Percentiles rank a stretch among this genome's conserved stretches.
Conservation (phyloP, 1,284 basidiomycete genomes). For the Ganoderma sinense region DNA sequence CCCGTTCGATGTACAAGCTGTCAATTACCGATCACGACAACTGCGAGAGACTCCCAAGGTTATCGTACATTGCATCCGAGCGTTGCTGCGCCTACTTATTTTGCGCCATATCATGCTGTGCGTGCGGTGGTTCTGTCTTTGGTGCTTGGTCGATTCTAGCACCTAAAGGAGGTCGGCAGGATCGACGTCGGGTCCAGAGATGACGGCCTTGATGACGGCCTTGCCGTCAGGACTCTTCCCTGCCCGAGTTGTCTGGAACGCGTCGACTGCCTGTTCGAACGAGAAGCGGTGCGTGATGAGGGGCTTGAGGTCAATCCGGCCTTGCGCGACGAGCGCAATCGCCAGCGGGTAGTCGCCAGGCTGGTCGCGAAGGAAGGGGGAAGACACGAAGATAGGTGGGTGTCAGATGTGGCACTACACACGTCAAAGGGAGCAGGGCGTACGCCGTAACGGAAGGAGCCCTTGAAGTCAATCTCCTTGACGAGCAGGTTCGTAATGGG, state of each 20-base stretch:
- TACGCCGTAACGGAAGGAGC: slow-evolving; percentile 89
- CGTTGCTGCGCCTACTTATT: background rate
- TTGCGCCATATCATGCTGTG: background rate
- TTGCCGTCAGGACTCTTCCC: slow-evolving; percentile 85
- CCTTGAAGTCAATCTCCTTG: slow-evolving; percentile 86
- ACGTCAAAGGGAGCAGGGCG: slow-evolving; percentile 34
- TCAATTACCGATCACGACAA: slow-evolving; percentile 15
- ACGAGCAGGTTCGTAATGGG: slow-evolving; percentile 67
- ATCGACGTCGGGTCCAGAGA: slow-evolving; percentile 74
- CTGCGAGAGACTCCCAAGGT: slow-evolving; percentile 3
- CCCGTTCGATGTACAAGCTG: slow-evolving; percentile 11
- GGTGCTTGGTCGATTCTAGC: background rate
- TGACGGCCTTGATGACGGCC: slow-evolving; percentile 78
- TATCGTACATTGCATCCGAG: slow-evolving; percentile 5
- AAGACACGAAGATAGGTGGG: background rate
- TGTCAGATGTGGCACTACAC: background rate
- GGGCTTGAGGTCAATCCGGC: slow-evolving; percentile 87
- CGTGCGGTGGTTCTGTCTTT: background rate
- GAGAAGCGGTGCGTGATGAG: slow-evolving; percentile 90
- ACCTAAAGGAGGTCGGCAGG: slow-evolving; percentile 33
- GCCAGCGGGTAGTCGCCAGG: slow-evolving; percentile 88
- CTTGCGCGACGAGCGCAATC: slow-evolving; percentile 80
- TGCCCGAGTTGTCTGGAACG: slow-evolving; percentile 81
- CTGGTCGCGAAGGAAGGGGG: slow-evolving; percentile 44
- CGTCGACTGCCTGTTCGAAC: slow-evolving; percentile 78